phyloP scores from a whole-genome alignment of 345 rosid genomes.

The Eucalyptus erythrocorys region DNA sequence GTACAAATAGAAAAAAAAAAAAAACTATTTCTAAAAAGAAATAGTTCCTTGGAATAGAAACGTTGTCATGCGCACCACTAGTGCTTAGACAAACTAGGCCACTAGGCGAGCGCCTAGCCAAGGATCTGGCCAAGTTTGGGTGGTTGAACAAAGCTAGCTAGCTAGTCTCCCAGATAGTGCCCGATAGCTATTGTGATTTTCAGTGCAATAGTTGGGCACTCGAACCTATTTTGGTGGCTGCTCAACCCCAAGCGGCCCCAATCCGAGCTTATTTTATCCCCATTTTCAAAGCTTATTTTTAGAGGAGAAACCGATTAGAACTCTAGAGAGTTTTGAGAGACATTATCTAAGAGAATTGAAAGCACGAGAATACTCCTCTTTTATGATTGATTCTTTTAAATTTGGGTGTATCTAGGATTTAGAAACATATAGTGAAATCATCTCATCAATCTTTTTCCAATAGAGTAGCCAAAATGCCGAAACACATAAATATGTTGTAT shows the following conservation, averaged over 20 bases:
- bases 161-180: not conserved
- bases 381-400: not conserved
- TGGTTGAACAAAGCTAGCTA: too few species aligned
- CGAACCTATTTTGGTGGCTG: not conserved
- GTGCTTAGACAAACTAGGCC: not conserved
- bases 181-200: not conserved
- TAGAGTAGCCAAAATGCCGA: not conserved
- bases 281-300: not conserved
- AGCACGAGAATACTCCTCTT: not conserved
- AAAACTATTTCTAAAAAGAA: too few species aligned
- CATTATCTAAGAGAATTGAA: not conserved
- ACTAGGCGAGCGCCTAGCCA: not conserved
- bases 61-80: too few species aligned
- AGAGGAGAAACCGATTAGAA: not conserved
- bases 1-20: too few species aligned
- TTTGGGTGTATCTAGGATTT: not conserved
- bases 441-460: not conserved
- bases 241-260: not conserved
- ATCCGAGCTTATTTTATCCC: not conserved
- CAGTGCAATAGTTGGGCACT: not conserved
- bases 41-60: too few species aligned
- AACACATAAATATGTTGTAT: not conserved
- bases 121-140: not conserved
- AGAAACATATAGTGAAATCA: not conserved
- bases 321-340: not conserved